Percentiles rank a stretch among this genome's conserved stretches.
Conservation (phyloP, 2,329 filamentous ascomycete species). For the Penicillium sp. region DNA sequence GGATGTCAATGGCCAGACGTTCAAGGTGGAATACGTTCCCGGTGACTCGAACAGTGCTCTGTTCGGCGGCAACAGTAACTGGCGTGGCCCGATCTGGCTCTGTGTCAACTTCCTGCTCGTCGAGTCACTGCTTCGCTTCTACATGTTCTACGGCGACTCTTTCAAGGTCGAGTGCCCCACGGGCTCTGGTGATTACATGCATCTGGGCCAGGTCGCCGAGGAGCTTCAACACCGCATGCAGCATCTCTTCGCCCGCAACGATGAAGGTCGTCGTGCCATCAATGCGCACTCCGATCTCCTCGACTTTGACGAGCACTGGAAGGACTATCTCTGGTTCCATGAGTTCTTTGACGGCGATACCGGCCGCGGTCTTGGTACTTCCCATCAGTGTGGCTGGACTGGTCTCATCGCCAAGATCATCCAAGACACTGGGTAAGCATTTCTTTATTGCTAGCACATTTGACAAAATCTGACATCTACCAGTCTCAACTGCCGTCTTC, state of each 20-base stretch:
- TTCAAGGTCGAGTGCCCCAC: constrained; percentile 92
- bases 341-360: constrained; percentile 96
- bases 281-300: constrained; percentile 81
- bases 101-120: constrained; percentile 94
- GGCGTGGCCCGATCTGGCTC: constrained; percentile 93
- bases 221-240: constrained; percentile 93
- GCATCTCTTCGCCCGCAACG: constrained; percentile 80
- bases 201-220: constrained; percentile 89
- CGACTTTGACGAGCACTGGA: constrained; percentile 91
- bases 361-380: constrained; percentile 84
- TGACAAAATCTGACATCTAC: constrained; percentile 38
- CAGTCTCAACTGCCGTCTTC: constrained; percentile 83
- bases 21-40: constrained; percentile 83
- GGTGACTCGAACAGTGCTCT: constrained; percentile 95
- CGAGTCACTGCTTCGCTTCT: constrained; percentile 91
- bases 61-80: constrained; percentile 97
- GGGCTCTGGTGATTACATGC: constrained; percentile 91
- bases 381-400: constrained; percentile 96
- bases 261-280: constrained; percentile 83
- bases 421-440: constrained; percentile 85
- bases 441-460: constrained; percentile 19
- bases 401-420: constrained; percentile 95
- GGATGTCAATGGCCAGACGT: constrained; percentile 90
- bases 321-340: constrained; percentile 90
- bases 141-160: constrained; percentile 88